Base-by-base conservation (phyloP, 2,329 filamentous ascomycete genomes). In the Fusarium foetens region DNA sequence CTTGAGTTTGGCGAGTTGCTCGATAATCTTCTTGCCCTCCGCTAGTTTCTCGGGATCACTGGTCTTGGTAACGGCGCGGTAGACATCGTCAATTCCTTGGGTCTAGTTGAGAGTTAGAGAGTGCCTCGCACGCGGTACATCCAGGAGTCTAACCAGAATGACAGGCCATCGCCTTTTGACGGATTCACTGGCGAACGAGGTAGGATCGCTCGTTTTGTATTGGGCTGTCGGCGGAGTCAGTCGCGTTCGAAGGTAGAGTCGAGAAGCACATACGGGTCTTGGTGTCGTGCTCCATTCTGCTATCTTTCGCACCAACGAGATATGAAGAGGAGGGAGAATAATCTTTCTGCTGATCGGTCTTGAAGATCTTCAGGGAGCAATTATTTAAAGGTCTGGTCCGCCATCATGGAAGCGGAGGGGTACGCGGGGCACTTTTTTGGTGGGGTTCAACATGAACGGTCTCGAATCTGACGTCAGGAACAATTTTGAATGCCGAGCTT, bases 81-180 rank as follows among this genome's bases (percentile, higher is more conserved):
- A 94, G n/a, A 97, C 87, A 81, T 98, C 95, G 80, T 99, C 95
- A 78, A 99, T 96, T 62, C 92, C 93, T 80, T 94, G 90, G 21
- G 96, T 98, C 94, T 97, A 70, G 1, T 16, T 1, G 6, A 27
- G 0, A 38, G 42, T 77, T 16, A 77, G 65, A 8, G 27, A 19
- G 8, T 13, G 25, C 12, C 3, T n/a, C 19, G 21, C 4, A 42
- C 21, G 41, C 16, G 10, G 10, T 5, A 36, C 31, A 39, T 6
- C 23, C 4, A 27, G n/a, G 21, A 3, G 51, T 79, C 88, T 80
- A 77, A 97, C 94, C 76, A 99, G 84, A 79, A 99, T 99, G 63
- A 97, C 87, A 21, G 96, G 96, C 96, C 95, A 99, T 81, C 96
- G 88, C 74, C 94, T 92, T 78, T 92, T 88, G 38, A 94, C 95